phyloP scores from a whole-genome alignment of 225 moss, liverwort and hornwort species.

The Straminergon stramineum region DNA sequence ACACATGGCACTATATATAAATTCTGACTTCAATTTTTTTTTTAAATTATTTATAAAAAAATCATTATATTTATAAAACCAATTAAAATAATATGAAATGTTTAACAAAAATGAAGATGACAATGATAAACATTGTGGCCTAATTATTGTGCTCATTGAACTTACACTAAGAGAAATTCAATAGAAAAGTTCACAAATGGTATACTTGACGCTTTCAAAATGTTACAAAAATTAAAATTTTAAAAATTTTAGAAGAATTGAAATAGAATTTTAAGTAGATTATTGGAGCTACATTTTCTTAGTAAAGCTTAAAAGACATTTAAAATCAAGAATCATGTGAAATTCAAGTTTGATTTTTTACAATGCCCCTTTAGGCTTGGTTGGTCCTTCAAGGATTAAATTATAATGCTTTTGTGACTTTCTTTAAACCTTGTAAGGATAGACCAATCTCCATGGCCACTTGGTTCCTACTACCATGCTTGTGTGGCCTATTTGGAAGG shows the following conservation, averaged over 20 bases:
- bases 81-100: background rate
- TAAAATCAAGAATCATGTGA: background rate
- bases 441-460: rapidly evolving
- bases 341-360: background rate
- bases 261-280: background rate
- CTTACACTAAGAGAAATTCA: background rate
- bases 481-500: rapidly evolving
- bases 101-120: background rate
- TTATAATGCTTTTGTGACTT: background rate
- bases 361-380: rapidly evolving
- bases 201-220: background rate
- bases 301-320: background rate
- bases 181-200: background rate
- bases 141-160: rapidly evolving
- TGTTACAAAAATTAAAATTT: background rate
- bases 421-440: background rate
- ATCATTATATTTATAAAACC: background rate
- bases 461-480: rapidly evolving
- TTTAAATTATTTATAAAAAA: background rate
- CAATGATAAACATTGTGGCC: rapidly evolving
- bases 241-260: background rate
- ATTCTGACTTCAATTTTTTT: background rate
- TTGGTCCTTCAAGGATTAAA: background rate
- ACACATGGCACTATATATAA: too few relatives aligned
- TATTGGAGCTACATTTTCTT: background rate